These are phyloP conservation scores for Blastocystis sp. DNA, from an alignment of 352 stramenopile species.

Conservation along the genomic window DNA sequence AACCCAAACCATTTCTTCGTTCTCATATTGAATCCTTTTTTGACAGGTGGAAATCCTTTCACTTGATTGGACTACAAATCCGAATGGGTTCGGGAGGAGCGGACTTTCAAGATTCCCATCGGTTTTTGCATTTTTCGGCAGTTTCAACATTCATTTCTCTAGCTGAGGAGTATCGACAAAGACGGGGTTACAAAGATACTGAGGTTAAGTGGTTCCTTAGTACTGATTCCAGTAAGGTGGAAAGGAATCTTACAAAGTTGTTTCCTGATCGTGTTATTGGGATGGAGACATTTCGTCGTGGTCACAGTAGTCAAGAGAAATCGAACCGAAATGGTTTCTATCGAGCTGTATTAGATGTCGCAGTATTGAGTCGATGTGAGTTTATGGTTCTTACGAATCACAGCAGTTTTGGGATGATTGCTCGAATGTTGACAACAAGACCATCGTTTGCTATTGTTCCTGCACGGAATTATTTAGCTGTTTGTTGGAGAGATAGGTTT, in stretches of 20 bases:
- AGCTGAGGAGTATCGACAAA: background rate
- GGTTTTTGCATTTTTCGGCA: background rate
- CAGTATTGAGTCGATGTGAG: slow-evolving; percentile 50
- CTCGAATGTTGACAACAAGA: background rate
- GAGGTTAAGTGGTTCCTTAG: slow-evolving; percentile 31
- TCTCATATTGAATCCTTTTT: background rate
- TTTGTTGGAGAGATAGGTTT: too few species aligned
- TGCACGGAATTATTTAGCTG: slow-evolving; percentile 3
- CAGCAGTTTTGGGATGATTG: slow-evolving; percentile 65
- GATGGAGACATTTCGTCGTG: background rate
- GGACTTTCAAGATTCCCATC: slow-evolving; percentile 17
- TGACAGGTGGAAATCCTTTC: background rate
- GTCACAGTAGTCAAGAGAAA: background rate
- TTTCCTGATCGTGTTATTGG: slow-evolving; percentile 23
- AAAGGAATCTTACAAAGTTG: background rate
- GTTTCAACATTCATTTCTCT: background rate
- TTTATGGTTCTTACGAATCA: slow-evolving; percentile 62
- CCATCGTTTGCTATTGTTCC: slow-evolving; percentile 37
- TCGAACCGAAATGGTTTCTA: slow-evolving; percentile 27
- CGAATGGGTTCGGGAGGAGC: slow-evolving; percentile 46
- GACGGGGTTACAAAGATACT: background rate
- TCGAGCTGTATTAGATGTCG: slow-evolving; percentile 38
- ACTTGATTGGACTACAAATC: slow-evolving; percentile 47
- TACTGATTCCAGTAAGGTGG: slow-evolving; percentile 23
- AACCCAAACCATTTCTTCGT: background rate